These are phyloP conservation scores for Mucor irregularis DNA, from an alignment of 371 early-diverging fungal species.

Conservation along the genomic window DNA sequence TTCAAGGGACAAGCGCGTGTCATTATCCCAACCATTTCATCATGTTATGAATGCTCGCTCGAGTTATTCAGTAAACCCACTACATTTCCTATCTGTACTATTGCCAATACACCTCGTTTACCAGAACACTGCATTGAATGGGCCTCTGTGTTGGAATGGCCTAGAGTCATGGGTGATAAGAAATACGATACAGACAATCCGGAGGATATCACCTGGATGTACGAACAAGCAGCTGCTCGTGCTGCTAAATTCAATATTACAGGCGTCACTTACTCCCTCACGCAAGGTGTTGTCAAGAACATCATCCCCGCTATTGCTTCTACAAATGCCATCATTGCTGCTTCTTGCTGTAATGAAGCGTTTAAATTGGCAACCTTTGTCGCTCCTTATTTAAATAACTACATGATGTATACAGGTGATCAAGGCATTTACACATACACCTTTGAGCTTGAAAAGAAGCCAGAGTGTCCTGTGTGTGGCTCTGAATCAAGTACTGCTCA, in stretches of 20 bases:
- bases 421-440: constrained; percentile 90
- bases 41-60: constrained; percentile 86
- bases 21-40: constrained; percentile 79
- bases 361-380: constrained; percentile 86
- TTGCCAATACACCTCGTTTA: constrained; percentile 92
- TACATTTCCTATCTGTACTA: constrained; percentile 98
- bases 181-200: constrained; percentile 93
- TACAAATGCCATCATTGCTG: constrained; percentile 98
- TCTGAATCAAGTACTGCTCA: constrained; percentile 42
- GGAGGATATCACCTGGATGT: constrained; percentile 89
- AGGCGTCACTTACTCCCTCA: constrained; percentile 91
- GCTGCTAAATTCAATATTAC: constrained; percentile 81
- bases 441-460: constrained; percentile 80
- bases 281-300: constrained; percentile 95
- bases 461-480: constrained; percentile 93
- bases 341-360: constrained; percentile 94
- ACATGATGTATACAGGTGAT: constrained; percentile 95
- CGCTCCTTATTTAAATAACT: constrained; percentile 82
- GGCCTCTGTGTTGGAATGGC: constrained; percentile 95
- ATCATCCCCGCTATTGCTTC: constrained; percentile 99
- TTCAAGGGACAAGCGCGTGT: constrained; percentile 95
- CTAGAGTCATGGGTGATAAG: constrained; percentile 70
- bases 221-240: constrained; percentile 71
- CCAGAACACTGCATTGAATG: constrained; percentile 99
- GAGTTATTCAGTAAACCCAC: constrained; percentile 80